Conservation (phyloP, 2,329 filamentous ascomycete genomes). For the Cladosporium sp. region DNA sequence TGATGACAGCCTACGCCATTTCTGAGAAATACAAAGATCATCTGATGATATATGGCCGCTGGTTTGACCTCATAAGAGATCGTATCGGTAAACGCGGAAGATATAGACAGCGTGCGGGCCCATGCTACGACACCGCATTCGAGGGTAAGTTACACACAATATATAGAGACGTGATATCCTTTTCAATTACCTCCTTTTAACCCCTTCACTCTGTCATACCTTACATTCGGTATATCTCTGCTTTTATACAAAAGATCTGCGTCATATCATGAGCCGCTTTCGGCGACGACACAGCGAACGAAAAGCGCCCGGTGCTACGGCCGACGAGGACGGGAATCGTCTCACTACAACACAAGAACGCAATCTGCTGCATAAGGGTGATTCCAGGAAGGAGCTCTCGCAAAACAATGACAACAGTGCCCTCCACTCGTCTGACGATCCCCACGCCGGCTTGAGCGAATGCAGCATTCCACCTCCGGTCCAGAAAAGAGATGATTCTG, state of each 20-base stretch:
- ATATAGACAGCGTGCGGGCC: too few relatives aligned
- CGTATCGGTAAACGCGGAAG: too few relatives aligned
- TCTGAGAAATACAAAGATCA: not conserved
- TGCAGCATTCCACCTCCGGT: slow-evolving; percentile 9
- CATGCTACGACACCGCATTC: too few relatives aligned
- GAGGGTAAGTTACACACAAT: too few relatives aligned
- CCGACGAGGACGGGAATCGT: not conserved
- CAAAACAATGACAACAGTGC: slow-evolving; percentile 1
- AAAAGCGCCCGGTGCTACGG: slow-evolving; percentile 2
- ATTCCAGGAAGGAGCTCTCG: not conserved
- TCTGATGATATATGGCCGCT: not conserved
- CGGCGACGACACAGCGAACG: slow-evolving; percentile 4
- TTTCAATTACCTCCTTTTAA: not conserved
- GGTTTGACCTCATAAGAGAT: not conserved
- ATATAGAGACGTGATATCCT: too few relatives aligned
- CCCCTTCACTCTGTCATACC: not conserved
- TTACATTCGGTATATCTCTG: not conserved
- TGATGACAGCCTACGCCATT: not conserved
- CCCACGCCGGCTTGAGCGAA: not conserved
- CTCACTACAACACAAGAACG: not conserved
- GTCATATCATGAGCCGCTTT: not conserved
- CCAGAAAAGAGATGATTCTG: slow-evolving; percentile 8
- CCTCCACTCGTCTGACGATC: not conserved
- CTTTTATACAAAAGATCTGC: not conserved
- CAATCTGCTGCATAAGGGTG: not conserved